Evolutionary conservation across 306 rosid genomes (phyloP).

Genomic region (Cercis canadensis): DNA sequence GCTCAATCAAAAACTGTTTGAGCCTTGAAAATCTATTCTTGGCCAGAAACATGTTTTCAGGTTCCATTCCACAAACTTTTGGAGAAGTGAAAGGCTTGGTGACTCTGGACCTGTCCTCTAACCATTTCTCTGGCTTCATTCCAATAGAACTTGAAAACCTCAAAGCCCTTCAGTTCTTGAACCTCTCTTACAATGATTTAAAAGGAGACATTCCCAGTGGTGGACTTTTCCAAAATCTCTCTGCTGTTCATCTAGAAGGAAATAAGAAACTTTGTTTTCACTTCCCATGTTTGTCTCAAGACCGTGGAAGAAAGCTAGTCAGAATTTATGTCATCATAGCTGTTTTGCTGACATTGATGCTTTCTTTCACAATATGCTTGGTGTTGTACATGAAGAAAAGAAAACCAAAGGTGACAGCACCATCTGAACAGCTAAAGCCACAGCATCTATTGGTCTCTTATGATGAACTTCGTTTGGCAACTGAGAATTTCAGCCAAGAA

Average conservation of each 20-base stretch:
- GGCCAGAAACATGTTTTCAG: constrained; percentile 61
- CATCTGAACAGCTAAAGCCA: constrained; percentile 33
- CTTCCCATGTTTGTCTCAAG: constrained; percentile 36
- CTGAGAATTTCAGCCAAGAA: constrained; percentile 55
- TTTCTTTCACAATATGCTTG: constrained; percentile 44
- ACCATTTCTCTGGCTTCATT: constrained; percentile 71
- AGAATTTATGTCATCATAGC: constrained; percentile 33
- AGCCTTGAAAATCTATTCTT: constrained; percentile 63
- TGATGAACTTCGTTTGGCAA: constrained; percentile 64
- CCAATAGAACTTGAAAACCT: constrained; percentile 60
- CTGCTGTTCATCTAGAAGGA: constrained; percentile 52
- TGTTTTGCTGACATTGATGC: constrained; percentile 19
- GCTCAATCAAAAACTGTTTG: constrained; percentile 55
- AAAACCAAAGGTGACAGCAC: constrained; percentile 29
- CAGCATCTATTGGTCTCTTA: constrained; percentile 58
- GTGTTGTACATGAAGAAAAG: constrained; percentile 41
- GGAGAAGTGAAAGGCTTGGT: constrained; percentile 62
- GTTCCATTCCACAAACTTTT: constrained; percentile 60
- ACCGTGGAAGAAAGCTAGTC: constrained; percentile 32
- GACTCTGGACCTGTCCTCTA: constrained; percentile 70
- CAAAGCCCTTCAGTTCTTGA: constrained; percentile 49
- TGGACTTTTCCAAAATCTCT: constrained; percentile 56
- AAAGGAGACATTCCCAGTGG: constrained; percentile 63
- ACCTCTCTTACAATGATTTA: constrained; percentile 66
- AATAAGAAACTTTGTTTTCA: constrained; percentile 45